Evolutionary conservation across 2,329 filamentous ascomycete species (phyloP).

Genomic region (Cladorrhinum sp.): DNA sequence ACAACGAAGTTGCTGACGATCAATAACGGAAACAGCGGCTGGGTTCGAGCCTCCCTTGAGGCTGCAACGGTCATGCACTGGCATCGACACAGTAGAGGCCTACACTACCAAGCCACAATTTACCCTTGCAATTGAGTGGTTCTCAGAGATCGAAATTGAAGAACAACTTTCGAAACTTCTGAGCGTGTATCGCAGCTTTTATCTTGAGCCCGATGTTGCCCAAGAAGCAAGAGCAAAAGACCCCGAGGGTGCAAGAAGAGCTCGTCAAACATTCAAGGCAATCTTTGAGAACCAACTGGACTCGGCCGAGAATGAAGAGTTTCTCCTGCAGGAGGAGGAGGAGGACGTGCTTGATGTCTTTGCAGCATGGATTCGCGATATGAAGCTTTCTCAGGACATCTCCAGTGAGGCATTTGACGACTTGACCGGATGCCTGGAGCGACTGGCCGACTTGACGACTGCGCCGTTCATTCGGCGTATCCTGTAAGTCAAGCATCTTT

Average conservation of each 20-base stretch:
- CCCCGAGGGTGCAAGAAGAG: background rate
- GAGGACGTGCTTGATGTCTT: slow-evolving; percentile 22
- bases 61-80: background rate
- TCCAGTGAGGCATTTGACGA: slow-evolving; percentile 5
- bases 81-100: background rate
- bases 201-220: slow-evolving; percentile 13
- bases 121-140: slow-evolving; percentile 14
- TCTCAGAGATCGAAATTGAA: slow-evolving; percentile 20
- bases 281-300: slow-evolving; percentile 14
- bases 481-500: slow-evolving; percentile 10
- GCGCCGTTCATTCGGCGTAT: slow-evolving; percentile 17
- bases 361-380: slow-evolving; percentile 16
- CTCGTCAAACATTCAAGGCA: slow-evolving; percentile 13
- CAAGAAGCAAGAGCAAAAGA: background rate
- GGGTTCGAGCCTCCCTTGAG: background rate
- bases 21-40: background rate
- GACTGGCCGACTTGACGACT: background rate
- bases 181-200: slow-evolving; percentile 18
- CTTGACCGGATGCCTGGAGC: slow-evolving; percentile 6
- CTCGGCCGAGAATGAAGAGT: slow-evolving; percentile 12
- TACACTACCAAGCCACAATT: background rate
- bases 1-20: background rate
- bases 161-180: slow-evolving; percentile 16
- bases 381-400: background rate
- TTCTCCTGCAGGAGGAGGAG: slow-evolving; percentile 20